Percentiles rank a stretch among this genome's conserved stretches.
Conservation (phyloP, 2,329 filamentous ascomycete genomes). For the Chalaropsis ovoidea region DNA sequence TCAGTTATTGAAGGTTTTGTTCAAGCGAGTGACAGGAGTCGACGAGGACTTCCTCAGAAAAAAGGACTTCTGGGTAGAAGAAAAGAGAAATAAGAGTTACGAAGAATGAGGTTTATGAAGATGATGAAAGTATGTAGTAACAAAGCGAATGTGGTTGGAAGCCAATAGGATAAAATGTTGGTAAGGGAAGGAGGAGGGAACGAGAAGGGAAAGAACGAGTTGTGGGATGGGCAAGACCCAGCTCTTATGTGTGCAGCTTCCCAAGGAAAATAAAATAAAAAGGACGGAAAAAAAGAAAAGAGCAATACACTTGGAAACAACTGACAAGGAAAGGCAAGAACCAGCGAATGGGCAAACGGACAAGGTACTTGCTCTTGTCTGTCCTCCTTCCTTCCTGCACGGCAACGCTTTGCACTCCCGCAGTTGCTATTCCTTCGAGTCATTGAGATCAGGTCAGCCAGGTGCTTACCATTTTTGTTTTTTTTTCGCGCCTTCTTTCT, state of each 20-base stretch:
- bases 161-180: conserved; percentile 22
- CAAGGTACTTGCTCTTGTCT: conserved; percentile 13
- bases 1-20: conserved; percentile 13
- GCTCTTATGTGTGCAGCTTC: conserved; percentile 20
- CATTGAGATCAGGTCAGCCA: conserved; percentile 1
- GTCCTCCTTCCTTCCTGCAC: conserved; percentile 12
- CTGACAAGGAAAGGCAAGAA: conserved; percentile 16
- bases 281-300: conserved; percentile 1
- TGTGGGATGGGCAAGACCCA: conserved; percentile 23
- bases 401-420: conserved; percentile 15
- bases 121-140: conserved; percentile 18
- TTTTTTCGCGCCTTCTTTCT: conserved; percentile 5
- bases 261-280: background rate
- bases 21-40: conserved; percentile 67
- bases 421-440: conserved; percentile 10
- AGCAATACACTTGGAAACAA: conserved; percentile 2
- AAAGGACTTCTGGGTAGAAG: conserved; percentile 29
- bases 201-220: conserved; percentile 25
- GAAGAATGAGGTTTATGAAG: conserved; percentile 16
- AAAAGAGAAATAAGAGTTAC: conserved; percentile 22
- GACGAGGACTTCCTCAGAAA: conserved; percentile 57
- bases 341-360: background rate
- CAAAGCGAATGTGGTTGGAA: conserved; percentile 17
- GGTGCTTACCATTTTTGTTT: conserved; percentile 1
- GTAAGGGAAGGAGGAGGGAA: conserved; percentile 27